A percentile compares a stretch with the other conserved stretches of the same genome.
Evolutionary conservation across 2,329 filamentous ascomycete genomes (phyloP).

Genomic region (Sporothrix pallida): DNA sequence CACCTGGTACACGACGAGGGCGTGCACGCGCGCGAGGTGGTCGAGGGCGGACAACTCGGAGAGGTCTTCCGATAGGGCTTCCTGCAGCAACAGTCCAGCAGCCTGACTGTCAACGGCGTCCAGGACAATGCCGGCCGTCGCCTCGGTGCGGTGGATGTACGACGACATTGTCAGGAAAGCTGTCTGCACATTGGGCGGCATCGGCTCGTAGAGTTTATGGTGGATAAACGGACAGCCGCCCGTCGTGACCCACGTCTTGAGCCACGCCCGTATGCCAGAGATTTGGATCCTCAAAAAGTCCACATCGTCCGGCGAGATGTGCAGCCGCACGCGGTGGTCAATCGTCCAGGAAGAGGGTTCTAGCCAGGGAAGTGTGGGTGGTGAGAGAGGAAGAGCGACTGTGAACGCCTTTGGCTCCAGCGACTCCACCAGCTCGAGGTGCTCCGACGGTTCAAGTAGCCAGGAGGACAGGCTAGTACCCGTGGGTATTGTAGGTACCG

Average conservation of each 20-base stretch:
- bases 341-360: slow-evolving; percentile 37
- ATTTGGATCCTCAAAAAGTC: slow-evolving; percentile 28
- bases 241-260: slow-evolving; percentile 41
- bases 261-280: slow-evolving; percentile 40
- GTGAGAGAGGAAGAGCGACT: background rate
- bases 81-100: background rate
- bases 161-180: slow-evolving; percentile 42
- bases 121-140: slow-evolving; percentile 35
- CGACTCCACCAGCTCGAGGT: background rate
- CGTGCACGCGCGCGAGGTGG: slow-evolving; percentile 54
- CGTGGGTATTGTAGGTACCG: no score
- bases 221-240: slow-evolving; percentile 46
- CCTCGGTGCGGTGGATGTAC: slow-evolving; percentile 38
- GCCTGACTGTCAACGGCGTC: slow-evolving; percentile 38
- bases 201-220: slow-evolving; percentile 40
- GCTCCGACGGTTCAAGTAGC: background rate
- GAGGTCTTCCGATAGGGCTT: no score
- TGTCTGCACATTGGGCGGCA: slow-evolving; percentile 41
- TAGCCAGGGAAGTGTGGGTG: slow-evolving; percentile 32
- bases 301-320: background rate
- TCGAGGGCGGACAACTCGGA: background rate
- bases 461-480: no score
- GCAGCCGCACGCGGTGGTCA: slow-evolving; percentile 29
- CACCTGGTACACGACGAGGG: slow-evolving; percentile 57
- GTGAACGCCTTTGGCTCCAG: background rate